Base-by-base conservation (phyloP, 352 stramenopile genomes). In the Halophytophthora batemanensis region DNA sequence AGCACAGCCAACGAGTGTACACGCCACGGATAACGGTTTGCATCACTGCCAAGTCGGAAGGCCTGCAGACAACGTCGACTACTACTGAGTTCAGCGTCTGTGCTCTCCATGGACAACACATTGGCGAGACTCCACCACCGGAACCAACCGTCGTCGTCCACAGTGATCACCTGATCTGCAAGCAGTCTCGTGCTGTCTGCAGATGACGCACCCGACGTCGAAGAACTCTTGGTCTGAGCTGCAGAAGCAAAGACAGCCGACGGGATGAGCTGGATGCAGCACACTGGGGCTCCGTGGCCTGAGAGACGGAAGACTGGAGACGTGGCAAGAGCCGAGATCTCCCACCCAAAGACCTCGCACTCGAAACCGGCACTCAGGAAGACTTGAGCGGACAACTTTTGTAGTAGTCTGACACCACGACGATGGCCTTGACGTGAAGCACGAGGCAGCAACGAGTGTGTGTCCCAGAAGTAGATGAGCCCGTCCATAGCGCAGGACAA, bases 131-230 rank as follows among this genome's bases (percentile, higher is more conserved):
- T 89, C 78, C 82, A 92, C 82, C 82, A 92, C 52, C 85, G 86
- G 55, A 92, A 89, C 74, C 77, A 92, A 25, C 82, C 82, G 19
- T 87, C 82, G 45, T 92, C 78, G 31, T 92, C 82, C 31, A 90
- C 69, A 0, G 77, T 90, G 18, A 92, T 81, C 17, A 71, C 82
- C 48, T 92, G 82, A 23, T 88, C 77, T 0, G 64, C 76, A 0
- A 90, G 45, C 25, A 81, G 45, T 17, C 60, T 42, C 7, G 40
- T 61, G 21, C 39, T 46, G 1, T 31, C 25, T 8, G 8, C 25
- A 31, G 25, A 31, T 8, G 55, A 61, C 6, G 50, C 15, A 6
- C 51, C 60, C 6, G 48, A 18, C n/a, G 60, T 69, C 0, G 35
- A 37, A 5, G 29, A 54, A 22, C 61, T 69, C 28, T 54, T 41